These are phyloP conservation scores for Spathaspora girioi DNA, from an alignment of 805 yeast species.

Conservation along the genomic window DNA sequence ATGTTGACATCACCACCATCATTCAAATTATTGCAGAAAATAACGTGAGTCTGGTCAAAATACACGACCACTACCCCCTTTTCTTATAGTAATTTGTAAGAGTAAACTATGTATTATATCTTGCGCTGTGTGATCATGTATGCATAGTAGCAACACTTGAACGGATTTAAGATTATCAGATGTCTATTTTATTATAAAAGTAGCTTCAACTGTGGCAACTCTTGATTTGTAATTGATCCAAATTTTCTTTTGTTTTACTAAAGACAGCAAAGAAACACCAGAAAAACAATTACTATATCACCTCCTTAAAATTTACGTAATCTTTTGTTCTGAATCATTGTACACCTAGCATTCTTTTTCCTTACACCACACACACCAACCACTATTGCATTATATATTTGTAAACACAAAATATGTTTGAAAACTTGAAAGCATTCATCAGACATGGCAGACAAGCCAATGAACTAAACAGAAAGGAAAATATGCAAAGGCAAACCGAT, in stretches of 20 bases:
- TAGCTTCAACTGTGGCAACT: neutral
- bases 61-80: neutral
- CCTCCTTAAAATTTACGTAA: neutral
- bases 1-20: neutral
- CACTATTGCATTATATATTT: neutral
- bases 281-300: too few species aligned
- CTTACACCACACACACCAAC: neutral
- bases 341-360: neutral
- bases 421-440: constrained; percentile 56
- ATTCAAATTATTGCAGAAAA: neutral
- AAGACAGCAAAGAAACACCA: neutral
- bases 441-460: constrained; percentile 63
- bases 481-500: neutral
- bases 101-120: neutral
- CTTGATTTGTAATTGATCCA: neutral
- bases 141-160: too few species aligned
- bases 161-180: too few species aligned
- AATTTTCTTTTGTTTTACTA: too few species aligned
- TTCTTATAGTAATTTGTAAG: neutral
- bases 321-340: neutral
- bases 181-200: too few species aligned
- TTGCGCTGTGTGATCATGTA: too few species aligned
- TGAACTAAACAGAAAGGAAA: constrained; percentile 18
- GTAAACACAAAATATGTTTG: constrained; percentile 22
- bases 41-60: neutral